Conservation (phyloP, 306 rosid species). For the Amphicarpaea edgeworthii region DNA sequence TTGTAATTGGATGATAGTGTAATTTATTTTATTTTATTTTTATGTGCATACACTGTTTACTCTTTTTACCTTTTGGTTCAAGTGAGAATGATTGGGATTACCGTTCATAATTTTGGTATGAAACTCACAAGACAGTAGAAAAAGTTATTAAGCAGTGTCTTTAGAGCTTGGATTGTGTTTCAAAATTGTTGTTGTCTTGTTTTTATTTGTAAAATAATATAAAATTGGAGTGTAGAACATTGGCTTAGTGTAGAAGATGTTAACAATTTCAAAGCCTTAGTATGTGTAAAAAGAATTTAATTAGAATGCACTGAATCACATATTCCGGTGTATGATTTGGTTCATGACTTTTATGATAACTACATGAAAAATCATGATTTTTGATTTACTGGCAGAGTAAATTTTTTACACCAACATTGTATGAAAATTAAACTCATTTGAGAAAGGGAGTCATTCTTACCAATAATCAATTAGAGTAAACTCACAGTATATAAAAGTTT, state of each 20-base stretch:
- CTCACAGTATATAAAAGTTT: background rate
- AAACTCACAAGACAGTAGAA: too few relatives aligned
- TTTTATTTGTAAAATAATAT: background rate
- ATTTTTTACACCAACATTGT: background rate
- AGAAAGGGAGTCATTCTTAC: background rate
- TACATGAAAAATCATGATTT: background rate
- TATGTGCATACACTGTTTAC: too few relatives aligned
- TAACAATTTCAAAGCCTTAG: slow-evolving; percentile 4
- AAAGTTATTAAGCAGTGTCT: too few relatives aligned
- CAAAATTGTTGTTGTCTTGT: background rate
- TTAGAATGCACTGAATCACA: background rate
- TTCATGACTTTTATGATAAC: background rate
- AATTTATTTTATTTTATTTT: too few relatives aligned
- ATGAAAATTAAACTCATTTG: background rate
- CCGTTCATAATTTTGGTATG: too few relatives aligned
- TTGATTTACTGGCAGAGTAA: background rate
- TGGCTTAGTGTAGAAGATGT: background rate
- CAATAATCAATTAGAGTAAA: background rate
- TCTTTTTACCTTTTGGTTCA: too few relatives aligned
- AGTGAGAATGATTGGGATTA: too few relatives aligned
- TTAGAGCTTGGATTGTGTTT: background rate
- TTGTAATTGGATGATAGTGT: too few relatives aligned
- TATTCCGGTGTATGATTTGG: background rate
- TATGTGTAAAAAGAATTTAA: background rate
- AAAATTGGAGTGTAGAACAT: background rate